Conservation (phyloP, 805 yeast genomes). For the Pichia eremophila region DNA sequence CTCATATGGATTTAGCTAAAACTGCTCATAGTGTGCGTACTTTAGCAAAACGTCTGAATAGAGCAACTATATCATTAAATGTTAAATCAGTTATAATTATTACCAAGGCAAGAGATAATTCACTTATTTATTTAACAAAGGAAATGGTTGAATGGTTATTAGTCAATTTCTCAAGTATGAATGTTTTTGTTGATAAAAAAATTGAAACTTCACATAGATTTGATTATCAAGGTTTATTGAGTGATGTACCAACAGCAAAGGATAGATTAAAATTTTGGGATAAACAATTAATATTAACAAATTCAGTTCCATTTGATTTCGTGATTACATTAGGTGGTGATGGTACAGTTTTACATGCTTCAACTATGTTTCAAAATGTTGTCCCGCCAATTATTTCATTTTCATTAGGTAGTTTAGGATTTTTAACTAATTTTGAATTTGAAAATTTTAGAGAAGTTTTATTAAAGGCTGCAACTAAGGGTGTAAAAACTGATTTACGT, state of each 20-base stretch:
- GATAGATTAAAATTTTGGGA: constrained; percentile 60
- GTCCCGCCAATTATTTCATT: constrained; percentile 92
- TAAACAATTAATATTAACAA: constrained; percentile 39
- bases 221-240: constrained; percentile 42
- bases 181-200: constrained; percentile 66
- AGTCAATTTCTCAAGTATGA: constrained; percentile 18
- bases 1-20: constrained; percentile 69
- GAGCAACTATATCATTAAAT: constrained; percentile 63
- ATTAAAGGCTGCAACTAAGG: constrained; percentile 50
- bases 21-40: constrained; percentile 75
- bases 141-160: constrained; percentile 76
- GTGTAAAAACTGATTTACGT: constrained; percentile 69
- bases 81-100: constrained; percentile 68
- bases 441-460: constrained; percentile 58
- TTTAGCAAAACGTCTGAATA: constrained; percentile 60
- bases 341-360: constrained; percentile 87
- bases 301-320: constrained; percentile 52
- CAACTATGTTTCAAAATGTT: constrained; percentile 70
- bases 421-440: constrained; percentile 77
- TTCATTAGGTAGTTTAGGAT: constrained; percentile 86
- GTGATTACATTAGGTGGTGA: constrained; percentile 93
- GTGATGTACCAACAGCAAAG: constrained; percentile 36
- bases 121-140: constrained; percentile 64
- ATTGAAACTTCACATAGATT: constrained; percentile 56
- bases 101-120: constrained; percentile 83